These are phyloP conservation scores for Xylaria sp. DNA, from an alignment of 2,329 filamentous ascomycete species.

Conservation along the genomic window DNA sequence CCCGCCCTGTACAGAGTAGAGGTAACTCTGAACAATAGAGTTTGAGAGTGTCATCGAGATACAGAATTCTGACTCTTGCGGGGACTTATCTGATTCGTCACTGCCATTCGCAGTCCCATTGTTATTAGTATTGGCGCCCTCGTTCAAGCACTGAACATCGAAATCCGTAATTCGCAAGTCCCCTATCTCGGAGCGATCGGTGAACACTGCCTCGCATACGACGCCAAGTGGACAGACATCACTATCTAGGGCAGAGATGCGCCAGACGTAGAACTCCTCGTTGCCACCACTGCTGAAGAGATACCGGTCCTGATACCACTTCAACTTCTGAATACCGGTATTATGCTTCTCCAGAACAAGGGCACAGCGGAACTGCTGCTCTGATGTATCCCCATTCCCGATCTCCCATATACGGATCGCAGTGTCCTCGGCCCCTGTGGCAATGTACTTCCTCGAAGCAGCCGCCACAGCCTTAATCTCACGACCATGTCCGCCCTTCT, in stretches of 20 bases:
- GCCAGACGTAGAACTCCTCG: slow-evolving; percentile 91
- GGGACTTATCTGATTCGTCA: not conserved
- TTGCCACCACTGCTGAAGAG: slow-evolving; percentile 86
- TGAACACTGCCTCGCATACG: slow-evolving; percentile 60
- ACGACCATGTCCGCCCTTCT: slow-evolving; percentile 78
- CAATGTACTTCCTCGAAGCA: slow-evolving; percentile 51
- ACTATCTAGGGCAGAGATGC: slow-evolving; percentile 60
- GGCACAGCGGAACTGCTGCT: slow-evolving; percentile 52
- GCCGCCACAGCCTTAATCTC: slow-evolving; percentile 70
- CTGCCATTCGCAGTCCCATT: slow-evolving; percentile 33
- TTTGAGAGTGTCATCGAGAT: slow-evolving; percentile 83
- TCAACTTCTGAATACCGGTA: slow-evolving; percentile 80
- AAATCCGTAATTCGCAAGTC: slow-evolving; percentile 86
- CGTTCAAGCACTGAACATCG: slow-evolving; percentile 54
- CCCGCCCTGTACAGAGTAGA: slow-evolving; percentile 48
- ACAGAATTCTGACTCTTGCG: slow-evolving; percentile 48
- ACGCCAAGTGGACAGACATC: slow-evolving; percentile 58
- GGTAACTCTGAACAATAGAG: slow-evolving; percentile 72
- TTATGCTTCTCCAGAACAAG: slow-evolving; percentile 77
- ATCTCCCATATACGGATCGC: slow-evolving; percentile 74
- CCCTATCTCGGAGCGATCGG: slow-evolving; percentile 55
- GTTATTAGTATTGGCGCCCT: slow-evolving; percentile 31
- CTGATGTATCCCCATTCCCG: slow-evolving; percentile 25
- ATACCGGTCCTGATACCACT: slow-evolving; percentile 73
- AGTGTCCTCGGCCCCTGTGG: slow-evolving; percentile 76